Evolutionary conservation across 768 basidiomycete species (phyloP), one percentile per base, ranked within the genome.

Genomic region (Amanita jacksonii): DNA sequence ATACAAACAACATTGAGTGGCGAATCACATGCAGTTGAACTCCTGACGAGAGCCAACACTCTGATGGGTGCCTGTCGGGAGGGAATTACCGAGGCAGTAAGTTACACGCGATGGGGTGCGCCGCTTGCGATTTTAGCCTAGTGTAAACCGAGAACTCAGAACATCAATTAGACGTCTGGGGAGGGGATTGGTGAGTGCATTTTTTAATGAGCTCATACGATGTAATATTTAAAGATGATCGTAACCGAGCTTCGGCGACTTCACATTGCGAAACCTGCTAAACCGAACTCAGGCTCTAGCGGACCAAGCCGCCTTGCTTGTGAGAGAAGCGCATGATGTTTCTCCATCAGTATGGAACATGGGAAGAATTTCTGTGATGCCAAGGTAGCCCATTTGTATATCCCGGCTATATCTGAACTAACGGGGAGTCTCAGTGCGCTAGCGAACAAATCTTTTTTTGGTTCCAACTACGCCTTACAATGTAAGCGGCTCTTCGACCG

Each of bases 231-330:
- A n/a, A n/a, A n/a, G n/a, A n/a, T n/a, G n/a, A n/a, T 7, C 33
- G 15, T 9, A 6, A 30, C 12, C 39, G n/a, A 69, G 65, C 18
- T 52, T 68, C 52, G 52, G 58, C 28, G 69, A 70, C 51, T 58
- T 63, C 56, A 62, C 68, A 63, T 68, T 70, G 50, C 64, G 67
- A 13, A 65, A 60, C 51, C 63, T 64, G 1, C 50, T 73, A 16
- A 55, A 61, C 22, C 52, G 50, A 30, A 67, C 70, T 5, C 60
- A 66, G 41, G 54, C 57, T 3, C 54, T 57, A 18, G 64, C 69
- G 8, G 48, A 41, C 12, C 65, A 69, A 50, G 65, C 57, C 0
- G 55, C 61, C 46, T 52, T 52, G 45, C 54, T 66, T 6, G 60
- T 66, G 10, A 59, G 62, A 45, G 68, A 73, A 51, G 71, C 71